Evolutionary conservation across 148 eudicot genomes (phyloP), one percentile per base, ranked within the genome.

Genomic region (Vaccinium darrowii): DNA sequence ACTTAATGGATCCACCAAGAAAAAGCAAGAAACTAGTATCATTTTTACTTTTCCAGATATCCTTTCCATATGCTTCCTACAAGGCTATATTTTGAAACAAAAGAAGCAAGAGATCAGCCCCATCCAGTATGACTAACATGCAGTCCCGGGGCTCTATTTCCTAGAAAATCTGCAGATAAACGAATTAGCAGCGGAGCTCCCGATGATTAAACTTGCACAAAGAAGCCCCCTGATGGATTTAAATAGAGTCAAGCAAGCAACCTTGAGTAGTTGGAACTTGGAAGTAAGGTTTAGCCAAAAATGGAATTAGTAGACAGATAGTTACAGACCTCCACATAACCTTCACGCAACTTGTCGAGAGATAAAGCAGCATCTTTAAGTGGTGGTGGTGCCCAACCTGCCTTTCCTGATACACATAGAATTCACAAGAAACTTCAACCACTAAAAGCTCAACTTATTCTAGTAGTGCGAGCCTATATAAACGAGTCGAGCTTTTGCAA

Each of bases 381-480:
- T 77, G 98, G 93, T 83, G 99, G 98, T 52, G 99, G 98, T 57
- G 96, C 96, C 99, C 98, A 94, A 77, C 99, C 98, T 47, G 89
- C 88, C 87, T 91, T 94, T 47, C 98, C 99, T 96, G 90, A 80
- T 51, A 56, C 77, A 78, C 36, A 54, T 21, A 84, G n/a, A 87
- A 43, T 56, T 30, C 52, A 79, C 36, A 81, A 78, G 58, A 63
- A 75, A 57, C n/a, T 57, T 75, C 53, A 21, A 74, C 33, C 50
- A 74, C 18, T 33, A 21, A 74, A 81, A 86, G 80, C 10, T 77
- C 51, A 7, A 62, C 18, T 11, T 5, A 47, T 10, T 73, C 33
- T 30, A 30, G 33, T 30, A 30, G 33, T 30, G 33, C 33, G 33
- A 30, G 33, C 33, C 1, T 30, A 30, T 30, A 30, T 30, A 30